Base-by-base conservation (phyloP, 306 rosid species). In the Psophocarpus tetragonolobus region DNA sequence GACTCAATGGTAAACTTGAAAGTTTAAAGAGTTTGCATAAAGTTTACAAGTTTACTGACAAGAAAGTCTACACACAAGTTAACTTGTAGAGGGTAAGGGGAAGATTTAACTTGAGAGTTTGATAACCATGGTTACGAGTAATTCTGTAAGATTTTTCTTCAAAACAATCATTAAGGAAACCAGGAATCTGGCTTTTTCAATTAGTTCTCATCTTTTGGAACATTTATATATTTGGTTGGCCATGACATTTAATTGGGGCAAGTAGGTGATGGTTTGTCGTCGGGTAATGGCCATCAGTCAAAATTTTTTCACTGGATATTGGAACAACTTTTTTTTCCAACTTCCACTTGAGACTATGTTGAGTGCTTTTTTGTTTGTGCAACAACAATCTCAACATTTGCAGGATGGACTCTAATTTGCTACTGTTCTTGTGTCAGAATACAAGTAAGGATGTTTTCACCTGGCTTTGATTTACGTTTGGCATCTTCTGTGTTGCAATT, bases 381-480 rank as follows among this genome's bases (percentile, higher is more conserved):
- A 47, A 87, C 88, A 61, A 73, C 73, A 81, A 57, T 69, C 61
- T 86, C 76, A 71, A 80, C 73, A 68, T 85, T 85, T 85, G 94
- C 96, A 91, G 98, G 96, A 62, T 85, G 86, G 89, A 78, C 67
- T 79, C 68, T 90, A 68, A 78, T 87, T 86, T 88, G 88, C 91
- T 71, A 78, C 84, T 8, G 84, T 86, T 88, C 85, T 82, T 85
- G 79, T 87, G 45, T 84, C 92, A 75, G 82, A 68, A 69, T 80
- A 61, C 91, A 78, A 88, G 91, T 90, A 89, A 89, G 94, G 86
- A 77, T 82, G 87, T 86, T 86, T 85, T 62, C 50, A 57, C 41
- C 66, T 81, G 78, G 73, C 47, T 78, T 53, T 41, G 66, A 24
- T 76, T 83, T 80, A 63, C 41, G 23, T 38, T 70, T 69, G 35